phyloP scores from a whole-genome alignment of 2,329 filamentous ascomycete species.

The Aureobasidium vineae region DNA sequence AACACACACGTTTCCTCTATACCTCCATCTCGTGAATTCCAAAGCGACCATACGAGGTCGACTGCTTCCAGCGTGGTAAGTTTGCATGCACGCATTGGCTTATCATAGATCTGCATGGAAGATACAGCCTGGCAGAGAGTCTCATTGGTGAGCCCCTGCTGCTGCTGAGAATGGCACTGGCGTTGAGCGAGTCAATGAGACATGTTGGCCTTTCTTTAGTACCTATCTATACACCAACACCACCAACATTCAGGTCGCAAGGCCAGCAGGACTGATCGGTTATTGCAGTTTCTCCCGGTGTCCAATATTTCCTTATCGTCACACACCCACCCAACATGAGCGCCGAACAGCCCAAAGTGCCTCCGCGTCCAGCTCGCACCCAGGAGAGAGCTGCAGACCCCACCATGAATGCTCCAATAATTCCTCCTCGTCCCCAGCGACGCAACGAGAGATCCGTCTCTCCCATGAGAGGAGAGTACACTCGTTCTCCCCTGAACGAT shows the following conservation, averaged over 20 bases:
- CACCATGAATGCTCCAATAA: constrained; percentile 61
- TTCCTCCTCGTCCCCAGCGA: constrained; percentile 76
- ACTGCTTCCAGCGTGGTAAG: constrained; percentile 23
- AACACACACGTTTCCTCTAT: background rate
- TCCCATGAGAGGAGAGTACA: constrained; percentile 73
- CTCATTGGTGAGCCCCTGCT: background rate
- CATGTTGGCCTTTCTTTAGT: constrained; percentile 4
- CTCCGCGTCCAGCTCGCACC: constrained; percentile 60
- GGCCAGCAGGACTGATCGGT: constrained; percentile 20
- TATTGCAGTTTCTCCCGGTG: constrained; percentile 6
- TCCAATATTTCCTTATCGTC: constrained; percentile 4
- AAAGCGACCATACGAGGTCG: constrained; percentile 1
- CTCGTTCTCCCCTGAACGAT: constrained; percentile 82
- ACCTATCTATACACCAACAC: background rate
- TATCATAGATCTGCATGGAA: constrained; percentile 24
- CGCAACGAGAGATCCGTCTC: constrained; percentile 71
- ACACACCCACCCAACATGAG: constrained; percentile 24
- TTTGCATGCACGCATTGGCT: constrained; percentile 24
- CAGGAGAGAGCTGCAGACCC: constrained; percentile 45
- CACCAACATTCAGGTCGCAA: constrained; percentile 13
- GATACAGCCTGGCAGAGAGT: constrained; percentile 1
- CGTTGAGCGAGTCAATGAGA: constrained; percentile 18
- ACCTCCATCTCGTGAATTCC: background rate
- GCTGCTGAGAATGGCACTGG: constrained; percentile 18
- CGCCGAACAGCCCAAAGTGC: constrained; percentile 53